phyloP scores from a whole-genome alignment of 257 asterid species.

The Apocynum venetum region DNA sequence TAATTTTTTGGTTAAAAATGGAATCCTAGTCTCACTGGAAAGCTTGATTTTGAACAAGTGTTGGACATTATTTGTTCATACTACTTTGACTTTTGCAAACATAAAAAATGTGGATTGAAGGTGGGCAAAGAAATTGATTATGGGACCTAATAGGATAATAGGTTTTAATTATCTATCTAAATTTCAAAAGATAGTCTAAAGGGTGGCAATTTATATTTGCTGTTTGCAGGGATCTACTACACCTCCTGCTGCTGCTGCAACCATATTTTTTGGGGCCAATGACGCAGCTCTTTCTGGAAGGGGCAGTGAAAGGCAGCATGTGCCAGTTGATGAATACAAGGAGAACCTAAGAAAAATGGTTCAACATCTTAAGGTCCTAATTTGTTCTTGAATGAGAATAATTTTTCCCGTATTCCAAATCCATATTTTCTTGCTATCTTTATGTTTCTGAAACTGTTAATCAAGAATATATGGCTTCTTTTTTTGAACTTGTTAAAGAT shows the following conservation, averaged over 20 bases:
- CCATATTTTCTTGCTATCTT: background rate
- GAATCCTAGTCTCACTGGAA: background rate
- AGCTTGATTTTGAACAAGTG: background rate
- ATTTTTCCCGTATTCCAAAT: background rate
- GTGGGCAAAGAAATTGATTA: background rate
- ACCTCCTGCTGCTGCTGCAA: conserved; percentile 64
- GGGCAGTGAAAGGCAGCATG: conserved; percentile 77
- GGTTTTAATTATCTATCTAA: background rate
- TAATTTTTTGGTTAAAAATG: background rate
- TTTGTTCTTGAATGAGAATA: background rate
- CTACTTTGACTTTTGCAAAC: background rate
- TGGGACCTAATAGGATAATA: background rate
- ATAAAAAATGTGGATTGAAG: background rate
- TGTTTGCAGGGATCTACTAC: conserved; percentile 44
- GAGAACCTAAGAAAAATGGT: conserved; percentile 63
- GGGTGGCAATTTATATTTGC: background rate
- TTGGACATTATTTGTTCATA: background rate
- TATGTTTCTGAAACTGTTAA: background rate
- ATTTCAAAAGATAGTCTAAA: background rate
- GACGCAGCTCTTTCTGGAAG: conserved; percentile 79
- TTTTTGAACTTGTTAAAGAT: background rate
- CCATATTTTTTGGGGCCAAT: conserved; percentile 88
- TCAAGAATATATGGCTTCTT: background rate
- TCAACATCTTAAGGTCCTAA: conserved; percentile 68
- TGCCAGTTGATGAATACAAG: conserved; percentile 81